These are phyloP conservation scores for Solanum rostratum DNA, from an alignment of 257 asterid genomes.

Conservation along the genomic window DNA sequence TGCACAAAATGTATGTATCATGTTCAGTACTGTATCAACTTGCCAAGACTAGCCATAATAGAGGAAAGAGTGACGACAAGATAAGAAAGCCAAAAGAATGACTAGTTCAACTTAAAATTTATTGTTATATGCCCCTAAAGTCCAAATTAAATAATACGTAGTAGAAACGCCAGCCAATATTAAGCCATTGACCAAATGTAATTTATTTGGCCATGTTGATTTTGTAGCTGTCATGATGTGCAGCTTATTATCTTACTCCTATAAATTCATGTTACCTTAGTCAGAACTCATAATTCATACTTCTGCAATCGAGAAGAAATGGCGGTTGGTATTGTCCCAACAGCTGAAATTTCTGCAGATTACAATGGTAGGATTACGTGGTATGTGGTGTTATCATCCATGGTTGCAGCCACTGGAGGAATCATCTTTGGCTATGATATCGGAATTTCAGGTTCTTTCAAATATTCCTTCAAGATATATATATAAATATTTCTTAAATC, in stretches of 20 bases:
- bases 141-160: background rate
- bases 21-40: background rate
- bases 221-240: background rate
- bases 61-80: background rate
- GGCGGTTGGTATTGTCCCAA: background rate
- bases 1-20: slow-evolving; percentile 29
- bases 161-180: background rate
- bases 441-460: slow-evolving; percentile 22
- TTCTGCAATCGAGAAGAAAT: background rate
- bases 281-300: background rate
- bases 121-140: background rate
- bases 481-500: background rate
- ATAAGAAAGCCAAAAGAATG: background rate
- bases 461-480: background rate
- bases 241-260: background rate
- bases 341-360: background rate
- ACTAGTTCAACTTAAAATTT: background rate
- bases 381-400: slow-evolving; percentile 15
- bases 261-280: background rate
- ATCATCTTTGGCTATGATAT: slow-evolving; percentile 23
- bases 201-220: background rate
- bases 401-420: slow-evolving; percentile 24
- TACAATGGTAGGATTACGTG: slow-evolving; percentile 18
- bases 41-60: background rate
- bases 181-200: background rate